phyloP scores from a whole-genome alignment of 2,329 filamentous ascomycete genomes.

The Exophiala calicioides region DNA sequence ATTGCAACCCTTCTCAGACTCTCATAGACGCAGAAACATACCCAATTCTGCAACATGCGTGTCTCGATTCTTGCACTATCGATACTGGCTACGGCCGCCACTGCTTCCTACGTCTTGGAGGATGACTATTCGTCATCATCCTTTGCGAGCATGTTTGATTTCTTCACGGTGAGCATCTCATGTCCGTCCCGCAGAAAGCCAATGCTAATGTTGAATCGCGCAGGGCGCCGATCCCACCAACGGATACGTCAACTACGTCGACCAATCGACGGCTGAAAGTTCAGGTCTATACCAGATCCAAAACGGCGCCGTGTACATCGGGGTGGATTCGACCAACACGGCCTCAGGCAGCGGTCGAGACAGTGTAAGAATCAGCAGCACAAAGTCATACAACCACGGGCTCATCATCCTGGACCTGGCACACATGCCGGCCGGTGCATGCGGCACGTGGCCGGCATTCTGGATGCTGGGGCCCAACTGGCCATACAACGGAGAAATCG shows the following conservation, averaged over 20 bases:
- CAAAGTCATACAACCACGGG: constrained; percentile 63
- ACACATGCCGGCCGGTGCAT: constrained; percentile 73
- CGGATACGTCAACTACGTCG: constrained; percentile 72
- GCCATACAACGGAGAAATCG: constrained; percentile 67
- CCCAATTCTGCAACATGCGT: constrained; percentile 17
- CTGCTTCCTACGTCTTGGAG: constrained; percentile 44
- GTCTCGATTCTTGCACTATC: constrained; percentile 15
- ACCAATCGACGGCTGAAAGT: constrained; percentile 56
- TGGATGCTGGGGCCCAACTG: constrained; percentile 59
- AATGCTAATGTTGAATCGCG: background rate
- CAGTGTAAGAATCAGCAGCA: constrained; percentile 71
- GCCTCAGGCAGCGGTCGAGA: constrained; percentile 62
- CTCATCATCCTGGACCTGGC: constrained; percentile 71
- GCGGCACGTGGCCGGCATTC: constrained; percentile 73
- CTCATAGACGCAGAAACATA: background rate
- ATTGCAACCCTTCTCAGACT: background rate
- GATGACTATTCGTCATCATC: constrained; percentile 50
- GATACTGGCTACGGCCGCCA: constrained; percentile 17
- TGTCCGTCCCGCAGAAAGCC: background rate
- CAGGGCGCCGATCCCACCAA: constrained; percentile 66
- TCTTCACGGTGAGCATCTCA: constrained; percentile 47
- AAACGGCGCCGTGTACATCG: constrained; percentile 64
- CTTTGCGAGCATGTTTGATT: constrained; percentile 56
- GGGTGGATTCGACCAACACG: constrained; percentile 64
- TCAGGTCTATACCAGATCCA: constrained; percentile 60